Base-by-base conservation (phyloP, 2,329 filamentous ascomycete genomes). In the Septoria petroselini region DNA sequence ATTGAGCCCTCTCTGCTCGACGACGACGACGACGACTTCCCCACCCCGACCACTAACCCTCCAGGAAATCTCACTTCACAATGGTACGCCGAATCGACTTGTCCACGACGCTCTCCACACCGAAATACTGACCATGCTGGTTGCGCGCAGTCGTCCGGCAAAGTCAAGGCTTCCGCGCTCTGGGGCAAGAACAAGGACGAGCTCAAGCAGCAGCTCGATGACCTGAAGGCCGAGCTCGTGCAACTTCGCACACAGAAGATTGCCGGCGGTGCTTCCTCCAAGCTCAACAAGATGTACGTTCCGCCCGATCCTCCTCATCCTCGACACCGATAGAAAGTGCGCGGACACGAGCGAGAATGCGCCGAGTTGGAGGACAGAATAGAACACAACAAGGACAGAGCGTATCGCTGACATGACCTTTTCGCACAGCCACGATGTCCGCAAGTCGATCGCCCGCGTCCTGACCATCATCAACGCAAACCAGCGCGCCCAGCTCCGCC, bases 101-200 rank as follows among this genome's bases (percentile, higher is more conserved):
- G 14, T 7, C n/a, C 17, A 46, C 14, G 37, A 33, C 25, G 17
- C 19, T 11, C 18, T 47, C 41, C 43, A 41, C 41, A 11, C 9
- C 18, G 23, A 45, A 39, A 40, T 54, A 48, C 50, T 61, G 49
- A 58, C 55, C 37, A 23, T 27, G 42, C 35, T 41, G 54, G 62
- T 43, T 34, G 35, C 43, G 43, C 34, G 43, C 66, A 82, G 79
- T 83, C 81, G 74, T 73, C 78, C 69, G 76, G 75, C 67, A 83
- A 84, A 83, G 89, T 98, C 78, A 97, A 96, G 87, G 85, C 91
- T 76, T 83, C 83, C 79, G 83, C 88, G 79, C 89, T 98, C 77
- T 97, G 93, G 93, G 84, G 83, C 80, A 98, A 98, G 89, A 91
- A 83, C 86, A 97, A 97, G 86, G 89, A 95, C 72, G 94, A 98